Base-by-base conservation (phyloP, 805 yeast genomes). In the Monosporozyma unispora region DNA sequence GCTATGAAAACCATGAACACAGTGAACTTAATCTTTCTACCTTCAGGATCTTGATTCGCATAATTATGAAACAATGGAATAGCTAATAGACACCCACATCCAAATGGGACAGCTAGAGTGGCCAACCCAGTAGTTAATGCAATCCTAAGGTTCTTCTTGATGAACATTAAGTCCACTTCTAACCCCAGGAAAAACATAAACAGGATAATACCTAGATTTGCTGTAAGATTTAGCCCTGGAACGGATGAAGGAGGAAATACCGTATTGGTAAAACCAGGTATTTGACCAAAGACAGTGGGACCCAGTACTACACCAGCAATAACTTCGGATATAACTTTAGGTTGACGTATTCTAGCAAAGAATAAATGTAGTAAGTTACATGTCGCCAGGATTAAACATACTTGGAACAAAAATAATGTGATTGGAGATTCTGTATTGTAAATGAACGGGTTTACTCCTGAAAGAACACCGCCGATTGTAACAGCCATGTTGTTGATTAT, bases 321-420 rank as follows among this genome's bases (percentile, higher is more conserved):
- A 45, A 86, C 93, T 59, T 86, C 95, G 6, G 90, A 87, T 51
- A 86, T 85, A 41, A 86, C 95, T 51, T 81, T 72, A 0, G 95
- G 95, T 62, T 86, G 93, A 55, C 79, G 80, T 41, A 86, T 61
- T 53, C 66, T 75, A 10, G 79, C 71, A 14, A 86, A 66, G 0
- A 89, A 87, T 38, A 71, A 69, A 60, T 84, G 81, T 8, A 86
- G 55, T 10, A 81, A 35, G 50, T 81, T 83, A 49, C 89, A 80
- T 22, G 82, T 58, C 1, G 73, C 56, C 42, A 84, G 70, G 57
- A 86, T 81, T 51, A 82, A 69, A 7, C 82, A 69, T 10, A 81
- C 77, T 61, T 86, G 95, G 62, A 86, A 81, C 22, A 85, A 70
- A 62, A 85, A 84, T 18, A 86, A 54, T 0, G 89, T 81, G 50